These are phyloP conservation scores for Kodamaea arcana DNA, from an alignment of 1,139 yeast genomes.

Conservation along the genomic window DNA sequence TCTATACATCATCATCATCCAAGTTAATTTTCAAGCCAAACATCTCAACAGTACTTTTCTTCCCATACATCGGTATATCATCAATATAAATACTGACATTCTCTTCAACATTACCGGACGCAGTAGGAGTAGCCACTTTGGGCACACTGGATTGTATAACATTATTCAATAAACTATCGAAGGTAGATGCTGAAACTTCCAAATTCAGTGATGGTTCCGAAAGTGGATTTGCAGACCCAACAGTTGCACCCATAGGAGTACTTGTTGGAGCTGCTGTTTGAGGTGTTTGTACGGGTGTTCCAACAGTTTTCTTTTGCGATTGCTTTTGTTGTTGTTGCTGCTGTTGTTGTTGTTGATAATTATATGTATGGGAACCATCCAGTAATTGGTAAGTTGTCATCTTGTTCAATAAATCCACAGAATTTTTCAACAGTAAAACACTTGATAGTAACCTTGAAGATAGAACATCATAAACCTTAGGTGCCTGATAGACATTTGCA, in stretches of 20 bases:
- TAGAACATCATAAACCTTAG: conserved; percentile 44
- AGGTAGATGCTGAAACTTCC: conserved; percentile 28
- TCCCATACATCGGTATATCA: conserved; percentile 38
- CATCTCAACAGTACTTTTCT: conserved; percentile 38
- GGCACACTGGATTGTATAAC: conserved; percentile 20
- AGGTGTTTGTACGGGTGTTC: conserved; percentile 16
- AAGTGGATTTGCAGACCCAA: conserved; percentile 12
- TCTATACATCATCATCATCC: conserved; percentile 9
- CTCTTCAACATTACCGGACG: conserved; percentile 4
- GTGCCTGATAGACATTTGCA: conserved; percentile 91
- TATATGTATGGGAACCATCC: conserved; percentile 37
- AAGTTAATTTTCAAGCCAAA: conserved; percentile 28
- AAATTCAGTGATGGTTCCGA: conserved; percentile 11
- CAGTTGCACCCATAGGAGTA: conserved; percentile 14
- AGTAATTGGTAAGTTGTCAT: conserved; percentile 34
- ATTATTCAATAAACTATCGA: conserved; percentile 28
- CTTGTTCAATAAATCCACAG: conserved; percentile 31
- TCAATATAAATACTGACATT: conserved; percentile 28
- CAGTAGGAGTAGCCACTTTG: conserved; percentile 4
- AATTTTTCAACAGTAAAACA: conserved; percentile 34
- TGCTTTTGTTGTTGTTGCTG: conserved; percentile 7
- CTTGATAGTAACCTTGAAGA: conserved; percentile 37
- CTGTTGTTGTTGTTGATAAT: conserved; percentile 10
- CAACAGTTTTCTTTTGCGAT: conserved; percentile 3
- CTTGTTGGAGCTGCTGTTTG: conserved; percentile 14